Base-by-base conservation (phyloP, 2,329 filamentous ascomycete species). In the Thermoascus crustaceus region DNA sequence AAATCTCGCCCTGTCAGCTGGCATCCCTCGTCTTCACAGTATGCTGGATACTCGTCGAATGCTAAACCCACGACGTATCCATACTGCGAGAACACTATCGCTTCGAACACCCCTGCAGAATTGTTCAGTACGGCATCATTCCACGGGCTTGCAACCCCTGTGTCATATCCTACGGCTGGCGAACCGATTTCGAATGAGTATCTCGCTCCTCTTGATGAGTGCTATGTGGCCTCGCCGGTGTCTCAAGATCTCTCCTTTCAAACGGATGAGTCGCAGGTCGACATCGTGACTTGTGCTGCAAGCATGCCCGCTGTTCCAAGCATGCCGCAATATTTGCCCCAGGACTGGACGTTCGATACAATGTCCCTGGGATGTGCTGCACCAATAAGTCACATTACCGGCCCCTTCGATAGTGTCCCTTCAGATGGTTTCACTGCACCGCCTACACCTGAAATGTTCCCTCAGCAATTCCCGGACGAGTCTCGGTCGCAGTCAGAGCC, bases 1-100 rank as follows among this genome's bases (percentile, higher is more conserved):
- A 58, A 68, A 24, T 61, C 61, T 34, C 73, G 82, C 26, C 82
- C 82, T 4, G 66, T 84, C 30, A 86, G 82, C 66, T 87, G 83
- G 83, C 83, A 87, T 55, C 80, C 82, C 2, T 73, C 74, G 14
- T 74, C 79, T 7, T 68, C 74, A 39, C 57, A 59, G 38, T 20
- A 50, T 50, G 35, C 54, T 55, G 50, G 46, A 4, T 49, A 53
- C 35, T 31, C 16, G 7, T 11, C 29, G 7, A 22, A 14, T n/a
- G 34, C 38, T 13, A 20, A 24, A 20, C 32, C 25, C 10, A 39
- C 30, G 23, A 35, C 31, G 30, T 34, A 42, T 32, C 37, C 40
- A 8, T 37, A 37, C 11, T 39, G 33, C 5, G 30, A 16, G 14
- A 21, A 13, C 30, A 18, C 7, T 18, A 7, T n/a, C n/a, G n/a